These are phyloP conservation scores for Sequoia sempervirens DNA, from an alignment of 75 land plant species.

Conservation along the genomic window DNA sequence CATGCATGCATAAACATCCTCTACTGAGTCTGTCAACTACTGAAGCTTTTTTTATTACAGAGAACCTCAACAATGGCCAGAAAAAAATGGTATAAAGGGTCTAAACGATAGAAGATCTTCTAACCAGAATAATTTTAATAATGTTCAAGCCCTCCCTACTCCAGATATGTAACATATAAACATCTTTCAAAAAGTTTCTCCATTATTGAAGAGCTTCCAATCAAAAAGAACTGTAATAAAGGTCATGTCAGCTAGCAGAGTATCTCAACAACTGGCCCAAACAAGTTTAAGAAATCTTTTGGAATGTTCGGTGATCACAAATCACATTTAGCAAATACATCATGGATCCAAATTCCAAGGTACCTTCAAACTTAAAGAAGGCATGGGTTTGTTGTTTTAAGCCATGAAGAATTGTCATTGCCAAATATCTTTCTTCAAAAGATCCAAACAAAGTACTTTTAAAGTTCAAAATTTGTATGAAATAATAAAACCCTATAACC, in stretches of 20 bases:
- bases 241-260: neutral
- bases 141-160: too few relatives aligned
- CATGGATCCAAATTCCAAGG: neutral
- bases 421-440: neutral
- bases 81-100: too few relatives aligned
- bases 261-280: neutral
- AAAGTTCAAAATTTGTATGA: neutral
- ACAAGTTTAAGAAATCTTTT: neutral
- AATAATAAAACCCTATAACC: neutral
- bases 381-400: too few relatives aligned
- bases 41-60: too few relatives aligned
- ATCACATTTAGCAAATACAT: neutral
- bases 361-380: neutral
- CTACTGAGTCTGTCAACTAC: too few relatives aligned
- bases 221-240: neutral
- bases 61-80: too few relatives aligned
- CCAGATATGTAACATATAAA: neutral
- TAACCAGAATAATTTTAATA: too few relatives aligned
- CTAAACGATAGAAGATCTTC: too few relatives aligned
- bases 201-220: neutral
- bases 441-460: neutral
- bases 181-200: neutral
- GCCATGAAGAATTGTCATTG: too few relatives aligned
- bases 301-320: neutral
- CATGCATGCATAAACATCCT: too few relatives aligned